Evolutionary conservation across 2,329 filamentous ascomycete genomes (phyloP).

Genomic region (Knufia petricola): DNA sequence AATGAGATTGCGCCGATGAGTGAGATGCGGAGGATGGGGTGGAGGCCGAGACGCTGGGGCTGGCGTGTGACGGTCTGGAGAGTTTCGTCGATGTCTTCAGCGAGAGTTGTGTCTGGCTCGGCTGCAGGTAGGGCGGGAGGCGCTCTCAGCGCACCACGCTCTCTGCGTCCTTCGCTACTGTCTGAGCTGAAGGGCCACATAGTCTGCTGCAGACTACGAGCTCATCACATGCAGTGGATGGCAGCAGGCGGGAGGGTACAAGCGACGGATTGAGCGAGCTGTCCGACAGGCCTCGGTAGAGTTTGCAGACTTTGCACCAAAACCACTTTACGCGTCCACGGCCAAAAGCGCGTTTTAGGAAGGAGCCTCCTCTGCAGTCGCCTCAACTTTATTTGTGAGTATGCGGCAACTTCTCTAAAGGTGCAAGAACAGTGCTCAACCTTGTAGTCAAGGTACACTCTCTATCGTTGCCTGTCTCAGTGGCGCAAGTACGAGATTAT

Average conservation of each 20-base stretch:
- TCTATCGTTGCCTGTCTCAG: too few relatives aligned
- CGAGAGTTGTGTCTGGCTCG: conserved; percentile 12
- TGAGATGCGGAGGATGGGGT: conserved; percentile 55
- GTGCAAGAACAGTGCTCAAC: too few relatives aligned
- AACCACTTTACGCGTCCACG: background rate
- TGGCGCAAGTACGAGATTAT: too few relatives aligned
- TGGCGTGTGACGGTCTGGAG: background rate
- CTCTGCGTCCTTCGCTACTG: background rate
- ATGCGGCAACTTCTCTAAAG: too few relatives aligned
- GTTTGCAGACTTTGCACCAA: conserved; percentile 1
- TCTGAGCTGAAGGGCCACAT: conserved; percentile 19
- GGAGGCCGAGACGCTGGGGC: conserved; percentile 37
- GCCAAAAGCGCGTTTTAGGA: background rate
- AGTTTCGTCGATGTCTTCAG: background rate
- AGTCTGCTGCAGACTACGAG: background rate
- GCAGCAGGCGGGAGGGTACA: too few relatives aligned
- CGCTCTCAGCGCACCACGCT: background rate
- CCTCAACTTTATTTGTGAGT: too few relatives aligned
- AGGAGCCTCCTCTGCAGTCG: too few relatives aligned
- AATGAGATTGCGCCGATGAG: conserved; percentile 56
- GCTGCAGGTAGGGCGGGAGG: background rate
- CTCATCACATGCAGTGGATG: too few relatives aligned
- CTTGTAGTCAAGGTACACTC: too few relatives aligned
- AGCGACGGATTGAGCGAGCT: too few relatives aligned
- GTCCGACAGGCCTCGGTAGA: background rate